A percentile compares a stretch with the other conserved stretches of the same genome.
These are phyloP conservation scores for Didymella pinodella DNA, from an alignment of 2,329 filamentous ascomycete species.

Conservation along the genomic window DNA sequence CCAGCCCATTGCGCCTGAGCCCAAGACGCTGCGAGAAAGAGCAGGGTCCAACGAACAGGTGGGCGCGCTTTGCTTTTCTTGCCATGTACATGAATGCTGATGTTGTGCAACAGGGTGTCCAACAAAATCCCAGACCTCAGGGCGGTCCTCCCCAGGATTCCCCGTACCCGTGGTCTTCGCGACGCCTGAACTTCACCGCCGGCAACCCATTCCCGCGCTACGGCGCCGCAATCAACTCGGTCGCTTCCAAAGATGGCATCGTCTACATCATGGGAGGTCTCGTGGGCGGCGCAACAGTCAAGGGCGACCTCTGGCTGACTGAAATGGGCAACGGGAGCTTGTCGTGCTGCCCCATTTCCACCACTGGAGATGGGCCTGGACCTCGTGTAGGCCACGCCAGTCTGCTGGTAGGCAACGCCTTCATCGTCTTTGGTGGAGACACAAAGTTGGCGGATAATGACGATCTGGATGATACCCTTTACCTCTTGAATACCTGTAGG, in stretches of 20 bases:
- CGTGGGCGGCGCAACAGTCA: slow-evolving; percentile 93
- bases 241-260: slow-evolving; percentile 93
- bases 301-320: slow-evolving; percentile 97
- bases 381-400: slow-evolving; percentile 94
- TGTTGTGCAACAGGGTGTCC: slow-evolving; percentile 1
- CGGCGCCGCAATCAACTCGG: slow-evolving; percentile 92
- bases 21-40: slow-evolving; percentile 66
- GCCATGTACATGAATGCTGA: slow-evolving; percentile 21
- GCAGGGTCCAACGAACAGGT: slow-evolving; percentile 65
- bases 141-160: slow-evolving; percentile 69
- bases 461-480: slow-evolving; percentile 90
- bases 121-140: slow-evolving; percentile 38
- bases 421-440: slow-evolving; percentile 98
- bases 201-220: slow-evolving; percentile 95
- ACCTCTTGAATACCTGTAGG: slow-evolving; percentile 96
- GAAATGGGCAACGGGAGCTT: slow-evolving; percentile 84
- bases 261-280: slow-evolving; percentile 98
- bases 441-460: slow-evolving; percentile 96
- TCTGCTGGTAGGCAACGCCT: slow-evolving; percentile 94
- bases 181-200: slow-evolving; percentile 83
- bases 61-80: slow-evolving; percentile 25
- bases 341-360: slow-evolving; percentile 89
- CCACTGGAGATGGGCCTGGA: slow-evolving; percentile 91
- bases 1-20: slow-evolving; percentile 67
- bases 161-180: slow-evolving; percentile 95